Base-by-base conservation (phyloP, 169 alveolate genomes). In the Neospora caninum region DNA sequence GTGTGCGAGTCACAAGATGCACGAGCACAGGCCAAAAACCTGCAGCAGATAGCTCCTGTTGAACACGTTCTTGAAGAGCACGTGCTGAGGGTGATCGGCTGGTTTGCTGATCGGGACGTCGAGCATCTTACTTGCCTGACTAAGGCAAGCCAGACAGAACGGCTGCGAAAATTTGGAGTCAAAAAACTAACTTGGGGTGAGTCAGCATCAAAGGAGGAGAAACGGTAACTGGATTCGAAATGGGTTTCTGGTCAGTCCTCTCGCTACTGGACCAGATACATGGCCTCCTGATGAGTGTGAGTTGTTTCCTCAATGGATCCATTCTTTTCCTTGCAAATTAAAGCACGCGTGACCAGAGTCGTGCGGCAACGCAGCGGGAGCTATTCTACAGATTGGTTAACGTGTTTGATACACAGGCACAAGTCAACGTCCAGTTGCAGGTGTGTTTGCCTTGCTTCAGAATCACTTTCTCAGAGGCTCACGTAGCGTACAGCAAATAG, bases 281-380 rank as follows among this genome's bases (percentile, higher is more conserved):
- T n/a, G 86, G 45, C 39, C 86, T 78, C 43, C n/a, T 16, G 39
- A 38, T 78, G n/a, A 78, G 43, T 29, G 86, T 78, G 45, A 78
- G 86, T n/a, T 49, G 58, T 4, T 49, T 49, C 58, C 58, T 49
- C 58, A 13, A 49, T 49, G 58, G 22, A 49, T 49, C 58, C 13
- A 49, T 49, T 49, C 58, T 49, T 49, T 49, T n/a, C 58, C 58
- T 13, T 49, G 58, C 58, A 49, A 49, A 49, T 49, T 49, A 7
- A 49, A 49, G 58, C 22, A 49, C 58, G 13, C 58, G 58, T 13
- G 58, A 6, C 6, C 38, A 82, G 89, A 49, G 34, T 13, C 89
- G 89, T 13, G 49, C 89, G 34, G 87, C 95, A 31, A 83, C 93
- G 31, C 93, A 87, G 69, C 88, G 95, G 64, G 93, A 88, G 82